Conservation (phyloP, 306 rosid genomes). For the Lupinus albus region DNA sequence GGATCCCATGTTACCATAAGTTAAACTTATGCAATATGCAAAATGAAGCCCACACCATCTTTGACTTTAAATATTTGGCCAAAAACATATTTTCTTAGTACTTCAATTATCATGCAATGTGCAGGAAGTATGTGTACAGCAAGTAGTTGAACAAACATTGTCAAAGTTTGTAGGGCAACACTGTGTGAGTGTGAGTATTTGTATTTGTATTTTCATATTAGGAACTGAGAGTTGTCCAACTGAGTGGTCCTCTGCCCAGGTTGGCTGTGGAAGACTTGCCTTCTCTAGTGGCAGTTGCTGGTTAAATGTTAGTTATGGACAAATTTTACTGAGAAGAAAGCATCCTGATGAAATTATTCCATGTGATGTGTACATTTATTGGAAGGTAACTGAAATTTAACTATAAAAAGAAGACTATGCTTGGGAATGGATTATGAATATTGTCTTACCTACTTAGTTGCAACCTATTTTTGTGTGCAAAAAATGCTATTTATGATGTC, state of each 20-base stretch:
- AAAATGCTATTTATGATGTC: constrained; percentile 24
- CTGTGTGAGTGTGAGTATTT: constrained; percentile 63
- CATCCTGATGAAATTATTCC: constrained; percentile 48
- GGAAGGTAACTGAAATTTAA: constrained; percentile 40
- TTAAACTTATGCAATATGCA: constrained; percentile 32
- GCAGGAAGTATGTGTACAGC: constrained; percentile 75
- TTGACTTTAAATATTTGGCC: constrained; percentile 44
- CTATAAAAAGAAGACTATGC: constrained; percentile 42
- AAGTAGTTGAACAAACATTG: constrained; percentile 59
- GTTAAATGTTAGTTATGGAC: constrained; percentile 58
- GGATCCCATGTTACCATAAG: constrained; percentile 89
- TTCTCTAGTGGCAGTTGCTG: constrained; percentile 98
- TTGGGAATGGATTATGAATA: constrained; percentile 34
- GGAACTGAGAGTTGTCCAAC: constrained; percentile 59
- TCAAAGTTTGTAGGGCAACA: constrained; percentile 53
- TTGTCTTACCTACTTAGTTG: constrained; percentile 21
- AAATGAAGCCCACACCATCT: constrained; percentile 45
- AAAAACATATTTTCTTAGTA: constrained; percentile 44
- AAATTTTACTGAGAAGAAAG: constrained; percentile 48
- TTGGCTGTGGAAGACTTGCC: constrained; percentile 84
- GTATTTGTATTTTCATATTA: constrained; percentile 63
- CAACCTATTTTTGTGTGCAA: constrained; percentile 28
- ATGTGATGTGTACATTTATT: constrained; percentile 52
- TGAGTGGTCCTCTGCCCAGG: constrained; percentile 97
- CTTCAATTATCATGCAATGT: constrained; percentile 52